Evolutionary conservation across 1,284 basidiomycete genomes (phyloP), one percentile per base, ranked within the genome.

Genomic region (Rhodotorula sp.): DNA sequence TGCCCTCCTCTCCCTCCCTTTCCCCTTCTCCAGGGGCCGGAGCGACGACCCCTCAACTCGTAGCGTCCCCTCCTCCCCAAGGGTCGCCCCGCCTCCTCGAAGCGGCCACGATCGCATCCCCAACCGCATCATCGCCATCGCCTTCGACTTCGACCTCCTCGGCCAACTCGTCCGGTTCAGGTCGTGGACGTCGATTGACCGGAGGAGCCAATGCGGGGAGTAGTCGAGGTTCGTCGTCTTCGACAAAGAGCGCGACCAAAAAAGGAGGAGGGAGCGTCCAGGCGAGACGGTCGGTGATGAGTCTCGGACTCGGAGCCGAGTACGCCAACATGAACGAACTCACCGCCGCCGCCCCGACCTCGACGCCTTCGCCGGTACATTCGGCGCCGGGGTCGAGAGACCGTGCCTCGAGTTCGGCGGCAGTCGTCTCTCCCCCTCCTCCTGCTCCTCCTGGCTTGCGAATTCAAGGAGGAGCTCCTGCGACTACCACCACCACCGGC

Each of bases 261-360:
- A 29, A 29, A 29, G 29, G 29, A 29, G 58, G 46, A 23, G 21
- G 52, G 21, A 65, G 58, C 43, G 67, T 74, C 39, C 72, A 74
- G 43, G 52, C 64, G 23, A 52, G 73, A 0, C 31, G 70, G 46
- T 51, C 63, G 5, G 65, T 65, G 3, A 63, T 68, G n/a, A 69
- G 64, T 26, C 65, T 74, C 47, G 73, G 73, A 2, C 63, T 74
- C n/a, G 73, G 73, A 39, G 70, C 69, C 3, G 56, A 67, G 47
- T 74, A 62, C 51, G 70, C 70, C n/a, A 65, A 64, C 58, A 70
- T 71, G 69, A 71, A 69, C 58, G 69, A 66, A 29, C 31, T 70
- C 18, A 56, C 63, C 20, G 16, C 49, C 43, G 43, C 65, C n/a
- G 21, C 56, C 1, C 65, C 56, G 29, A 43, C 39, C 39, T 43